Evolutionary conservation across 495 filamentous ascomycete genomes (phyloP).

Genomic region (Astrocystis sublimbata): DNA sequence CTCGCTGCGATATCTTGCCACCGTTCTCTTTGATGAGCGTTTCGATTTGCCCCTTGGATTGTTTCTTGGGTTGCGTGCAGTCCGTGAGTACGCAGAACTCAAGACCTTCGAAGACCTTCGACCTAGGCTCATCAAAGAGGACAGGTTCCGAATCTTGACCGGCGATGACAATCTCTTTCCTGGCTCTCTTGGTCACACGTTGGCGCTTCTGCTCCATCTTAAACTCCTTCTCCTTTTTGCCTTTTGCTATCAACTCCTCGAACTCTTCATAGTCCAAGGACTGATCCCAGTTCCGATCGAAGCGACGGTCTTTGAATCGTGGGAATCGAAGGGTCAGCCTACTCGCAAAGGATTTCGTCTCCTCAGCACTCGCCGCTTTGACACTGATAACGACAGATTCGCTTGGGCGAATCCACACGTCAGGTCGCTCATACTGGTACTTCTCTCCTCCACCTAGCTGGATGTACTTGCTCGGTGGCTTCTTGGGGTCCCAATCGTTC

Average conservation of each 20-base stretch:
- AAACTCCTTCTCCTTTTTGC: conserved; percentile 73
- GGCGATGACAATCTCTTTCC: conserved; percentile 71
- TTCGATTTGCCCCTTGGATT: conserved; percentile 79
- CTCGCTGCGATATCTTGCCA: conserved; percentile 76
- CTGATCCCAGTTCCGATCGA: conserved; percentile 80
- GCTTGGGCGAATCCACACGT: conserved; percentile 90
- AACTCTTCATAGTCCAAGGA: conserved; percentile 80
- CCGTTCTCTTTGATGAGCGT: conserved; percentile 84
- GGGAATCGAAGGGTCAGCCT: conserved; percentile 86
- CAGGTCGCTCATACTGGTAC: conserved; percentile 74
- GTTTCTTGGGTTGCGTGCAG: conserved; percentile 54
- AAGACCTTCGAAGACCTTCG: conserved; percentile 65
- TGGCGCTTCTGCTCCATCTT: conserved; percentile 73
- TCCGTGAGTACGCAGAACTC: conserved; percentile 69
- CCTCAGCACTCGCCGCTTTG: conserved; percentile 81
- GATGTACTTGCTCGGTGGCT: conserved; percentile 77
- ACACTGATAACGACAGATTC: conserved; percentile 86
- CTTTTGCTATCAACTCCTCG: conserved; percentile 65
- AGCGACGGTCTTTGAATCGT: conserved; percentile 78
- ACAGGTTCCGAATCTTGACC: conserved; percentile 58
- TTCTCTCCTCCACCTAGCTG: conserved; percentile 76
- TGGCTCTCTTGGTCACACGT: conserved; percentile 61
- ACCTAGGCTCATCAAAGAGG: conserved; percentile 53
- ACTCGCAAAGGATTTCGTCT: conserved; percentile 74
- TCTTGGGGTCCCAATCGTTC: conserved; percentile 78